Percentiles rank a stretch among this genome's conserved stretches.
Evolutionary conservation across 2,329 filamentous ascomycete species (phyloP).

Genomic region (Alternaria brassicae): DNA sequence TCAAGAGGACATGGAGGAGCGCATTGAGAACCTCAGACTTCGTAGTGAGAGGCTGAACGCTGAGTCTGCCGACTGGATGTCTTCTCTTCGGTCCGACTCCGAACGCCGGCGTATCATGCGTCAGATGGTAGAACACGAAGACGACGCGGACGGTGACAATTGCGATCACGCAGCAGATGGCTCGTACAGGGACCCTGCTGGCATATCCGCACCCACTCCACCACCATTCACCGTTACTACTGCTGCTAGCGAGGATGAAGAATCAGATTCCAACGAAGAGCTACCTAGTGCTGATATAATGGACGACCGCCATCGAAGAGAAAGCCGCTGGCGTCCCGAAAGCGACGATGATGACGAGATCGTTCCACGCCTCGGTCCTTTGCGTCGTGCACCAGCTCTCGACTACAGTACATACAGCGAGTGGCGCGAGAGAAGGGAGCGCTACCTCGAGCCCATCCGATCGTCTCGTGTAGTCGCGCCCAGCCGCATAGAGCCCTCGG

Average conservation of each 20-base stretch:
- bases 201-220: conserved; percentile 46
- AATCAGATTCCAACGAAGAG: conserved; percentile 48
- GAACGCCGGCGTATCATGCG: conserved; percentile 21
- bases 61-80: conserved; percentile 18
- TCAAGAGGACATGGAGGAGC: conserved; percentile 37
- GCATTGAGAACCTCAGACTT: conserved; percentile 35
- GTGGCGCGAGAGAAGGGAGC: conserved; percentile 38
- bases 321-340: conserved; percentile 46
- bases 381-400: conserved; percentile 34
- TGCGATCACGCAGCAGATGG: conserved; percentile 41
- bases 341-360: conserved; percentile 48
- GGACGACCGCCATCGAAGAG: conserved; percentile 50
- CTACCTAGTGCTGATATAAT: conserved; percentile 48
- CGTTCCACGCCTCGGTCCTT: conserved; percentile 29
- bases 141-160: conserved; percentile 35
- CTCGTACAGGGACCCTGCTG: conserved; percentile 27
- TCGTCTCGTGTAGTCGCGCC: conserved; percentile 41
- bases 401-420: conserved; percentile 35
- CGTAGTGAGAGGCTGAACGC: conserved; percentile 22
- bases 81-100: conserved; percentile 18
- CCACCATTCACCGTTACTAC: conserved; percentile 53
- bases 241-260: conserved; percentile 42
- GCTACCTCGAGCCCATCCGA: conserved; percentile 36
- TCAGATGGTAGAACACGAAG: conserved; percentile 28
- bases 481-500: conserved; percentile 44